phyloP scores from a whole-genome alignment of 768 basidiomycete genomes.

The Tricholomella constricta region DNA sequence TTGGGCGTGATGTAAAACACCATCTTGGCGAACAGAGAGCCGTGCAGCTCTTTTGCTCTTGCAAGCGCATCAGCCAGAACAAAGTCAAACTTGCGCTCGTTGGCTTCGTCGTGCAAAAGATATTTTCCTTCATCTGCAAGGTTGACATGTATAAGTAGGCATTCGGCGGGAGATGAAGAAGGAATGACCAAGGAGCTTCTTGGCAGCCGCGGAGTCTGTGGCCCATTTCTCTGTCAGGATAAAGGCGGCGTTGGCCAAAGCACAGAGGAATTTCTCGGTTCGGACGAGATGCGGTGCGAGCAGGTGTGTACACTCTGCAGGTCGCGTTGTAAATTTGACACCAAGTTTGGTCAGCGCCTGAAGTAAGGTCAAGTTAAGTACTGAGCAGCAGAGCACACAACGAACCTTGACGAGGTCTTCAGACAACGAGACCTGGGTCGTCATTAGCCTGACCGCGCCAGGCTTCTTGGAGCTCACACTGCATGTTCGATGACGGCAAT shows the following conservation, averaged over 20 bases:
- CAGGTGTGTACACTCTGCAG: constrained; percentile 78
- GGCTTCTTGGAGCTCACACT: constrained; percentile 15
- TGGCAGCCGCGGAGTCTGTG: constrained; percentile 52
- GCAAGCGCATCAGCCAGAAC: constrained; percentile 60
- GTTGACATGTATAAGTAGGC: not conserved
- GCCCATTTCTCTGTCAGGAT: constrained; percentile 76
- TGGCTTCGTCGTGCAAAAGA: constrained; percentile 56
- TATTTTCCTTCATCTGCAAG: constrained; percentile 63
- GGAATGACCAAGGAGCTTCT: constrained; percentile 63
- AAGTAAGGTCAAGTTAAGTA: not conserved
- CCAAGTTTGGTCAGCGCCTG: constrained; percentile 70
- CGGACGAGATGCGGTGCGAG: constrained; percentile 68
- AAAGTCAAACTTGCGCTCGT: constrained; percentile 70
- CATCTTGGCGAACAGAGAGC: constrained; percentile 61
- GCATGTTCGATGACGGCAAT: not conserved
- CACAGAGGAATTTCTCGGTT: constrained; percentile 88
- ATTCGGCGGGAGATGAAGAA: not conserved
- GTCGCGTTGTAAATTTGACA: constrained; percentile 58
- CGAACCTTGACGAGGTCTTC: constrained; percentile 65
- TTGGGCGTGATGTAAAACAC: constrained; percentile 77
- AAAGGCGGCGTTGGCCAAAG: constrained; percentile 61
- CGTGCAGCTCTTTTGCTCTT: constrained; percentile 53
- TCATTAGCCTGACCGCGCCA: constrained; percentile 52
- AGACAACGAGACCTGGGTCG: constrained; percentile 62
- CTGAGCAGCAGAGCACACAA: not conserved